Percentiles rank a stretch among this genome's conserved stretches.
Conservation (phyloP, 345 rosid genomes). For the Reutealis trisperma region DNA sequence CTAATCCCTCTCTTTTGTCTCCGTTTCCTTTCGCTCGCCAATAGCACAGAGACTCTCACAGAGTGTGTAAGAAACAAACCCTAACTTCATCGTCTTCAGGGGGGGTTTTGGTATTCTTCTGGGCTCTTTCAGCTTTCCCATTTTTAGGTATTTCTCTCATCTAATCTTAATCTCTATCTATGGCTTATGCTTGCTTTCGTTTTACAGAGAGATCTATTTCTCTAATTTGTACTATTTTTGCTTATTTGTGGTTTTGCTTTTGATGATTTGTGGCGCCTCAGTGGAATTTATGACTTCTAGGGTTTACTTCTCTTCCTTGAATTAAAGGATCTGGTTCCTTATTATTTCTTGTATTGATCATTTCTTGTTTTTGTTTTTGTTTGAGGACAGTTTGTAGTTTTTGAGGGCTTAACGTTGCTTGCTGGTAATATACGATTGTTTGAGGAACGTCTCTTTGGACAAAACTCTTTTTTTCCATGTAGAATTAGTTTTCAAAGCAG, state of each 20-base stretch:
- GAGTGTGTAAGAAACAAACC: conserved; percentile 22
- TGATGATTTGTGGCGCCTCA: conserved; percentile 14
- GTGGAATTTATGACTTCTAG: neutral
- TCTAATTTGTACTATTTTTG: neutral
- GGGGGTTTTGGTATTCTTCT: conserved; percentile 3
- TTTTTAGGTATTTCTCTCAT: conserved; percentile 27
- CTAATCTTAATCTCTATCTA: neutral
- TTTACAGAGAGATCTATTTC: conserved; percentile 35
- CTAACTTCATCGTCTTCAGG: conserved; percentile 23
- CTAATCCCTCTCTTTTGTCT: neutral
- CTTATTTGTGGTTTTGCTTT: conserved; percentile 6
- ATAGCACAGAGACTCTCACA: neutral
- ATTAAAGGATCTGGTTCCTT: neutral
- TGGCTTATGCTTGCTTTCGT: conserved; percentile 1
- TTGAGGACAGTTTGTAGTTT: neutral
- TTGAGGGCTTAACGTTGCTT: neutral
- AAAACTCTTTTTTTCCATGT: neutral
- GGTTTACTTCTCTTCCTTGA: neutral
- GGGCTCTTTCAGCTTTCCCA: neutral
- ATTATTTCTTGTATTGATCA: neutral
- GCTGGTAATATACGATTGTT: neutral
- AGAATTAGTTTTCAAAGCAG: neutral
- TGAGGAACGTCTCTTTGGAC: neutral
- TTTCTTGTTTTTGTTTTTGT: neutral
- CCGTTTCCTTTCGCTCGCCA: conserved; percentile 3